Conservation (phyloP, 495 filamentous ascomycete genomes). For the Xylaria nigripes region DNA sequence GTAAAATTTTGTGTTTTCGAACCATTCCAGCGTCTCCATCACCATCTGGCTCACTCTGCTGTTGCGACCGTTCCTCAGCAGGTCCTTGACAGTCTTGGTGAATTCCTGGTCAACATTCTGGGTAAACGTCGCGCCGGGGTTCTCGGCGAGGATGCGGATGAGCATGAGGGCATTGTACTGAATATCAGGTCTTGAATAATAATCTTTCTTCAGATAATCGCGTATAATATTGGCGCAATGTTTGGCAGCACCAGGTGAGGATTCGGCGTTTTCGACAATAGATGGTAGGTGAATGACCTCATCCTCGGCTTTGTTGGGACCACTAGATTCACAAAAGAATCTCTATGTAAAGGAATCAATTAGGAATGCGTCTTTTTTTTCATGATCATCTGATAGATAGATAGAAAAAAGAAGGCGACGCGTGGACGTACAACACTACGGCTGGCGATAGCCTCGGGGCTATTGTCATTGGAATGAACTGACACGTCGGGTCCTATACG, state of each 20-base stretch:
- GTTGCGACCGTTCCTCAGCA: conserved; percentile 65
- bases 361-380: conserved; percentile 5
- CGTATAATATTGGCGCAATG: conserved; percentile 70
- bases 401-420: not conserved
- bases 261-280: conserved; percentile 93
- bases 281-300: conserved; percentile 89
- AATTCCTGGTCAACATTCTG: conserved; percentile 80
- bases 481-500: conserved; percentile 15
- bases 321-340: conserved; percentile 72
- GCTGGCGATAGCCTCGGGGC: conserved; percentile 50
- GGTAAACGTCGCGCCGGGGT: conserved; percentile 84
- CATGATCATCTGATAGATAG: not conserved
- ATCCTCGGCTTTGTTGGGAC: conserved; percentile 59
- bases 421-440: conserved; percentile 41
- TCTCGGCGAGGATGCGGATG: conserved; percentile 82
- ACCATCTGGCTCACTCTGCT: conserved; percentile 66
- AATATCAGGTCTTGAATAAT: conserved; percentile 50
- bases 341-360: conserved; percentile 23
- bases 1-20: conserved; percentile 56
- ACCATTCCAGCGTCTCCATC: conserved; percentile 70
- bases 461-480: conserved; percentile 32
- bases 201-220: conserved; percentile 68
- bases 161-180: conserved; percentile 99
- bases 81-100: conserved; percentile 61
- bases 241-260: conserved; percentile 72